phyloP scores from a whole-genome alignment of 2,329 filamentous ascomycete species.

The Colletotrichum sp. region DNA sequence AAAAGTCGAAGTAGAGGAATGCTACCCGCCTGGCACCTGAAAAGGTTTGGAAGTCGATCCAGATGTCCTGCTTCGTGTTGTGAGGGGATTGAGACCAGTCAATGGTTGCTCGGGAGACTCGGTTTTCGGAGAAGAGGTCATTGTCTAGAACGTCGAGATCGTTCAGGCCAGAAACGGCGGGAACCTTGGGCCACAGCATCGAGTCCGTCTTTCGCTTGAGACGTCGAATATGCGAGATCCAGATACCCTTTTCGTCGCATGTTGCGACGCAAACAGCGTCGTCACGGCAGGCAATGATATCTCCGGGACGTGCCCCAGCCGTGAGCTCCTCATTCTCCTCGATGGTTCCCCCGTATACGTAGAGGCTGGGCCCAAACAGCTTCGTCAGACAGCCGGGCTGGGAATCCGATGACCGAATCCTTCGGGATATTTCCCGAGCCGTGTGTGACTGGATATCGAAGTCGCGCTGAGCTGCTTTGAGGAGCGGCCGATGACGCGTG shows the following conservation, averaged over 20 bases:
- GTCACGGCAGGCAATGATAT: slow-evolving; percentile 39
- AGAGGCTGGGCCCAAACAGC: slow-evolving; percentile 39
- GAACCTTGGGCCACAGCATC: slow-evolving; percentile 46
- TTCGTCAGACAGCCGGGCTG: slow-evolving; percentile 44
- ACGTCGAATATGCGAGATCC: slow-evolving; percentile 44
- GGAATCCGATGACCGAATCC: slow-evolving; percentile 44
- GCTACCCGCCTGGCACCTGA: slow-evolving; percentile 31
- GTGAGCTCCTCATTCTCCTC: slow-evolving; percentile 31
- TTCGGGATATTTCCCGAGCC: slow-evolving; percentile 42
- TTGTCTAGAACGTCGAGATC: slow-evolving; percentile 35
- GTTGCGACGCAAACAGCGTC: slow-evolving; percentile 41
- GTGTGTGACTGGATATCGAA: slow-evolving; percentile 38
- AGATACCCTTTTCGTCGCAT: slow-evolving; percentile 42
- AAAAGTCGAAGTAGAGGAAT: slow-evolving; percentile 47
- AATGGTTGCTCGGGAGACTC: slow-evolving; percentile 8
- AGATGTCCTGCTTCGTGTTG: slow-evolving; percentile 43
- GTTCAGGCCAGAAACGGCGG: slow-evolving; percentile 37
- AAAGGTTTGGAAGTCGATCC: slow-evolving; percentile 38
- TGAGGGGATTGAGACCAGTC: slow-evolving; percentile 33
- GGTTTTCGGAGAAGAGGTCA: slow-evolving; percentile 18
- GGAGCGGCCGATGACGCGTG: slow-evolving; percentile 39
- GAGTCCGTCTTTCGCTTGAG: slow-evolving; percentile 40
- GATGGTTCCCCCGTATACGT: slow-evolving; percentile 45
- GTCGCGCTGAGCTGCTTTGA: slow-evolving; percentile 41
- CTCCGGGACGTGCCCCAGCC: slow-evolving; percentile 23